Evolutionary conservation across 1,139 yeast genomes (phyloP).

Genomic region (Geotrichum cucujoidarum): DNA sequence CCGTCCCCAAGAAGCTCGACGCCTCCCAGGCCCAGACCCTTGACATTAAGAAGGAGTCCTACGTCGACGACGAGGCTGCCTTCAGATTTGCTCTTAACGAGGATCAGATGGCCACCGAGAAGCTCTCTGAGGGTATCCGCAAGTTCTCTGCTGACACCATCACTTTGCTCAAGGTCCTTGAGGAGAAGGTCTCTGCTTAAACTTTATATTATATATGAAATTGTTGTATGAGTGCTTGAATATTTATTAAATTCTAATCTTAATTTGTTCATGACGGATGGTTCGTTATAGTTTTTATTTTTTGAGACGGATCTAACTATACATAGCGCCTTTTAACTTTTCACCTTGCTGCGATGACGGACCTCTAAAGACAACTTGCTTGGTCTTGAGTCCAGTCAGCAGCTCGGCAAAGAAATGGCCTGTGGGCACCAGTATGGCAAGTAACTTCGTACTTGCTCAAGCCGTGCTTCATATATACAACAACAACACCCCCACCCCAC

Average conservation of each 20-base stretch:
- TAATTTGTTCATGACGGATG: too few relatives aligned
- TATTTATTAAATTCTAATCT: too few relatives aligned
- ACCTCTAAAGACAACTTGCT: too few relatives aligned
- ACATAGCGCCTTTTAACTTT: too few relatives aligned
- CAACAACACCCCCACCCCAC: too few relatives aligned
- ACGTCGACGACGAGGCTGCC: conserved; percentile 75
- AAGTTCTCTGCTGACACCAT: conserved; percentile 91
- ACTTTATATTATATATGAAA: not conserved
- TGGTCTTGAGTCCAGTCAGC: too few relatives aligned
- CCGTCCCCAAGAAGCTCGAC: conserved; percentile 77
- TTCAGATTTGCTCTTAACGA: conserved; percentile 92
- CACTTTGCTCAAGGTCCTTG: conserved; percentile 74
- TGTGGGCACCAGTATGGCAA: too few relatives aligned
- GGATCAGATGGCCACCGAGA: conserved; percentile 98
- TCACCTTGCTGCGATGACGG: too few relatives aligned
- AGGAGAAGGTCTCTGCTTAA: conserved; percentile 50
- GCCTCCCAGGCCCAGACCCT: conserved; percentile 53
- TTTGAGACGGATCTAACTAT: not conserved
- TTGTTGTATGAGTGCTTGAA: not conserved
- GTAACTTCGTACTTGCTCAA: too few relatives aligned
- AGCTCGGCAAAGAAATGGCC: too few relatives aligned
- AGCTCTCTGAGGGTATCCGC: conserved; percentile 96
- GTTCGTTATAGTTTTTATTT: too few relatives aligned
- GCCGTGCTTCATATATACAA: too few relatives aligned
- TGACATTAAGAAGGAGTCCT: conserved; percentile 67